Percentiles rank a stretch among this genome's conserved stretches.
Evolutionary conservation across 306 rosid species (phyloP).

Genomic region (Pyrus communis): DNA sequence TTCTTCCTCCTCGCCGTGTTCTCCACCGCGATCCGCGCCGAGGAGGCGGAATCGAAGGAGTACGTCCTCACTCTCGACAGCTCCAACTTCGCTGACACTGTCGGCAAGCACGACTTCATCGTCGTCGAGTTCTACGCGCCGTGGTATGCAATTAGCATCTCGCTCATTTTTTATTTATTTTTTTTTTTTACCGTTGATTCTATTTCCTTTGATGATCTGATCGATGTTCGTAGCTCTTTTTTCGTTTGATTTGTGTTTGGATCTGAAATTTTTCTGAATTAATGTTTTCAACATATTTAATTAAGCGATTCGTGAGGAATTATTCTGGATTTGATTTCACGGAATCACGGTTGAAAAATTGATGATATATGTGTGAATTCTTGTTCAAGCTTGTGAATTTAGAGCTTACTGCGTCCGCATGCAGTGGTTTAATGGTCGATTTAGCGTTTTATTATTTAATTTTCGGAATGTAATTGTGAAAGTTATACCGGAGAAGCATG

Average conservation of each 20-base stretch:
- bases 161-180: background rate
- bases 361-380: background rate
- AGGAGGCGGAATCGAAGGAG: slow-evolving; percentile 58
- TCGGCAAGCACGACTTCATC: slow-evolving; percentile 71
- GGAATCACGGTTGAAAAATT: background rate
- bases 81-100: slow-evolving; percentile 66
- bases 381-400: background rate
- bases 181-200: background rate
- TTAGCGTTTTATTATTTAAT: background rate
- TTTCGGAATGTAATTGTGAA: background rate
- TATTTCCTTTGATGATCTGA: background rate
- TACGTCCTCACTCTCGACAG: slow-evolving; percentile 74
- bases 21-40: slow-evolving; percentile 32
- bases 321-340: background rate
- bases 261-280: slow-evolving; percentile 22
- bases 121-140: slow-evolving; percentile 97
- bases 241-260: slow-evolving; percentile 4
- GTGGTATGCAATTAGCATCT: slow-evolving; percentile 35
- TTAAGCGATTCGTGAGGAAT: background rate
- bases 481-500: background rate
- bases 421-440: background rate
- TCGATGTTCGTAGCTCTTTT: background rate
- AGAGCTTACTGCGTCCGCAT: slow-evolving; percentile 2
- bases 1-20: slow-evolving; percentile 23
- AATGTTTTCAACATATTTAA: background rate